Evolutionary conservation across 2,329 filamentous ascomycete species (phyloP).

Genomic region (Exophiala calicioides): DNA sequence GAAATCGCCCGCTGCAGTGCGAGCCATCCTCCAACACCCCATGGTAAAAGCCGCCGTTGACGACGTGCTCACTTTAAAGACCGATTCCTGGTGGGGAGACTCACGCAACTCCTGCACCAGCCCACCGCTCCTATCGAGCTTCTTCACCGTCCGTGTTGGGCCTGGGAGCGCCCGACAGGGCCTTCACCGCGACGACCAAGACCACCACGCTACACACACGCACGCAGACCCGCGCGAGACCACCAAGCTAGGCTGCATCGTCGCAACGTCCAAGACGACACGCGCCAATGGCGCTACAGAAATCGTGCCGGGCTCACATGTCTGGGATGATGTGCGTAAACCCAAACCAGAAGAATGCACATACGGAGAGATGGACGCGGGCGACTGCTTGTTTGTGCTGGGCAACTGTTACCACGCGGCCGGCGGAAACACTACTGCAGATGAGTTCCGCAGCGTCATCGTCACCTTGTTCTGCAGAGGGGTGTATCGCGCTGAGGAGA

Average conservation of each 20-base stretch:
- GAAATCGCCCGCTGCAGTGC: slow-evolving; percentile 6
- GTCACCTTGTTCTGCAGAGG: slow-evolving; percentile 4
- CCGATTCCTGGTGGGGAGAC: slow-evolving; percentile 5
- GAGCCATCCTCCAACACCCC: slow-evolving; percentile 1
- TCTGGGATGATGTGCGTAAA: slow-evolving; percentile 23
- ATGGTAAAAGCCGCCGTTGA: slow-evolving; percentile 1
- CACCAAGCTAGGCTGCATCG: slow-evolving; percentile 22
- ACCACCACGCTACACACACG: slow-evolving; percentile 8
- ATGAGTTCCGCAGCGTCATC: slow-evolving; percentile 4
- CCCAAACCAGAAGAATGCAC: slow-evolving; percentile 22
- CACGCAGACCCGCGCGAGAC: slow-evolving; percentile 9
- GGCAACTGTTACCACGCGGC: slow-evolving; percentile 4
- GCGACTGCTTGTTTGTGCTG: slow-evolving; percentile 41
- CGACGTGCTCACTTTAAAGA: slow-evolving; percentile 2
- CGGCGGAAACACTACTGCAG: slow-evolving; percentile 1
- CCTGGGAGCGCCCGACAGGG: slow-evolving; percentile 7
- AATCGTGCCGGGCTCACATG: slow-evolving; percentile 33
- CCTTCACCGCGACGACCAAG: slow-evolving; percentile 8
- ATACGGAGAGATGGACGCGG: slow-evolving; percentile 36
- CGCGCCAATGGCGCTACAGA: slow-evolving; percentile 35
- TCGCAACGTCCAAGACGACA: slow-evolving; percentile 21
- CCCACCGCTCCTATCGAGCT: slow-evolving; percentile 4
- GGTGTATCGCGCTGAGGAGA: slow-evolving; percentile 4
- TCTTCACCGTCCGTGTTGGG: slow-evolving; percentile 10
- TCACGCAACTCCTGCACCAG: slow-evolving; percentile 1